Evolutionary conservation across 2,329 filamentous ascomycete genomes (phyloP), one percentile per base, ranked within the genome.

Genomic region (Ophiostoma sp.): DNA sequence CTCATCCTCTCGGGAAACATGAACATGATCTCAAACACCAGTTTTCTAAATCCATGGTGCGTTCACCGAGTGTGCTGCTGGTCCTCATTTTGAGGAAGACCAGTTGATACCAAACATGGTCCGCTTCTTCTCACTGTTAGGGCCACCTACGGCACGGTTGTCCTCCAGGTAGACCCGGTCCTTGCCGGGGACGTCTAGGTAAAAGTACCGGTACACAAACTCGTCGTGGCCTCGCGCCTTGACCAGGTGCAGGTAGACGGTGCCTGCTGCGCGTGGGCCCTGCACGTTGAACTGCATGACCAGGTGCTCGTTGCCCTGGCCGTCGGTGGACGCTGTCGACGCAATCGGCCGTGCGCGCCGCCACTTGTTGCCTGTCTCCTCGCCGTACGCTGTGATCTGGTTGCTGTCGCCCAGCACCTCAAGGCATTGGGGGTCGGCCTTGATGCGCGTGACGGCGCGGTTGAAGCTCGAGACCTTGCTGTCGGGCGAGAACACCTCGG

Each of bases 381-480:
- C 92, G 52, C 94, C 94, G 77, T 89, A 91, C 0, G 93, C 92
- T 36, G 82, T 83, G 69, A 98, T 94, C 75, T 93, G 85, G 70
- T 87, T 88, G 52, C 84, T 79, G 16, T 92, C 87, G 14, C 93
- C 93, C 1, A 98, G 84, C 6, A 96, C 76, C 68, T 89, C 86
- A 41, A 88, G 81, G 75, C 91, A 96, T 69, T 86, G 82, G 0
- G 84, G 77, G 75, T 96, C 90, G 66, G 84, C 83, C 76, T 89
- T 91, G 76, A 98, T 88, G 70, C 88, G 87, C 75, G 91, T 86
- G 64, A 96, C 90, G 0, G 92, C 91, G 71, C 90, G 89, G 79
- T 96, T 96, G 83, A 96, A 97, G 76, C 95, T 88, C 68, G 88
- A 86, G 16, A 90, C 94, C 78, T 92, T 93, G 81, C 91, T 95